Percentiles rank a stretch among this genome's conserved stretches.
phyloP scores from a whole-genome alignment of 345 rosid species.

The Eucalyptus camaldulensis region DNA sequence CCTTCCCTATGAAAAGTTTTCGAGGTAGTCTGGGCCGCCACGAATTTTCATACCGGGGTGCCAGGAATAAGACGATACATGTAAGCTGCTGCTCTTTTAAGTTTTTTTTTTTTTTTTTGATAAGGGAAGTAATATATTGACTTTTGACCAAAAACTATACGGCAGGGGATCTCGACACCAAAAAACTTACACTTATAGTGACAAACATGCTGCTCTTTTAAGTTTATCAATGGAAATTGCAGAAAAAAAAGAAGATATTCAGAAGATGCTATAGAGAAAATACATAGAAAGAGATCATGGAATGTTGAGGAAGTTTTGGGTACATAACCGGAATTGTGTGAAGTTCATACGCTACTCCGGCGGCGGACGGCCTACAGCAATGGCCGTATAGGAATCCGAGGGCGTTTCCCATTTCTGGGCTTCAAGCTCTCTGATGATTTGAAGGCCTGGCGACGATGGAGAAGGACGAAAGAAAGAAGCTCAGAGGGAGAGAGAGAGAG shows the following conservation, averaged over 20 bases:
- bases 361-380: constrained; percentile 16
- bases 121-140: too few relatives aligned
- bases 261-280: neutral
- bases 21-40: neutral
- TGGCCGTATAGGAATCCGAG: too few relatives aligned
- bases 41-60: neutral
- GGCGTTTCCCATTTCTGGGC: constrained; percentile 29
- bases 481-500: too few relatives aligned
- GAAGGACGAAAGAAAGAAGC: too few relatives aligned
- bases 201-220: neutral
- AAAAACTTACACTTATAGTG: too few relatives aligned
- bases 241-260: neutral
- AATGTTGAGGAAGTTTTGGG: neutral
- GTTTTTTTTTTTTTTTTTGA: too few relatives aligned
- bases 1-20: neutral
- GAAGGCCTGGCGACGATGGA: too few relatives aligned
- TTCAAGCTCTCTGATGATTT: neutral
- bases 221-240: neutral
- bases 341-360: constrained; percentile 42
- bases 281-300: neutral
- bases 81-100: neutral
- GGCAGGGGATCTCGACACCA: too few relatives aligned
- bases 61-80: neutral
- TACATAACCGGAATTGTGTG: constrained; percentile 56
- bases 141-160: too few relatives aligned